Base-by-base conservation (phyloP, 2,329 filamentous ascomycete species). In the Cladosporium sp. region DNA sequence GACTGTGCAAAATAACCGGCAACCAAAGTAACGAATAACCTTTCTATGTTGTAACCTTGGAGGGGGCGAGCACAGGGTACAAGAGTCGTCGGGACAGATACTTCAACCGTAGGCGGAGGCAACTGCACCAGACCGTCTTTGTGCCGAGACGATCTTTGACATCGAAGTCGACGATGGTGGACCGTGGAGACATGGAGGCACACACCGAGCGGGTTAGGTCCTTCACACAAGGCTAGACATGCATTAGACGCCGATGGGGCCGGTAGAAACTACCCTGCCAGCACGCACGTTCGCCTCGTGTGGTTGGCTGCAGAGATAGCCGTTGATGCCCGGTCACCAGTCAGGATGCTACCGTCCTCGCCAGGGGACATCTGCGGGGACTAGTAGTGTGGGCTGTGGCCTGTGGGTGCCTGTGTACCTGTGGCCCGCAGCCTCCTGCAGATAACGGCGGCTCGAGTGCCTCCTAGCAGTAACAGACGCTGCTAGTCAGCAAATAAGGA, bases 141-240 rank as follows among this genome's bases (percentile, higher is more conserved):
- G 63, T 67, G 59, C 70, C 68, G 66, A 70, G 67, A 65, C 65
- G 67, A 69, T 69, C 69, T 67, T 69, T 66, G 68, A 66, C 67
- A 61, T 67, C 68, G 67, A 69, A 70, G 67, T 63, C 50, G 61
- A 63, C 71, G 68, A 71, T 69, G 67, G 60, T 66, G 65, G 68
- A 72, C 69, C 67, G 62, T 66, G 65, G 68, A 62, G 64, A 62
- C 66, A 69, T 69, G 68, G 66, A 69, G 53, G 59, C 65, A 66
- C 65, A 66, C 58, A 65, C 53, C 64, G 62, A 65, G 71, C 69
- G 67, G 69, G 67, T 70, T 65, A 67, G 66, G 68, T 70, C 70
- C 70, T 69, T 73, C 70, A 67, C 62, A 68, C 72, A 73, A 69
- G 72, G 72, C 72, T 73, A 74, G 71, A 73, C 68, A 73, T 69